phyloP scores from a whole-genome alignment of 2,329 filamentous ascomycete genomes.

The Cercospora sp. region DNA sequence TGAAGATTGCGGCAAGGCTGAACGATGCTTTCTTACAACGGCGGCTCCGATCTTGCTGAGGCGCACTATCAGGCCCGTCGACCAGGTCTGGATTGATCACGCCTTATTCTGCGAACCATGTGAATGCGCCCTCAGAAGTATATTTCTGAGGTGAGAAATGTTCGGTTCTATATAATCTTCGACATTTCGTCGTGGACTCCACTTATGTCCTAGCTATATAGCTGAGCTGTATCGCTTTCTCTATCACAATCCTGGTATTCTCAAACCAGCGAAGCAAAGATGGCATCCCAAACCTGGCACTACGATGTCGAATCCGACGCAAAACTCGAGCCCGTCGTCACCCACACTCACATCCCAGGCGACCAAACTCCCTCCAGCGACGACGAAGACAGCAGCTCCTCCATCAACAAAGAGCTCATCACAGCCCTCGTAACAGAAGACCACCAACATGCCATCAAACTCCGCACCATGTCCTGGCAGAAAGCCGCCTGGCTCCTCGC shows the following conservation, averaged over 20 bases:
- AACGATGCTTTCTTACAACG: neutral
- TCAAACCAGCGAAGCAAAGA: neutral
- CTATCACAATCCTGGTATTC: too few relatives aligned
- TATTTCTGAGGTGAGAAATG: neutral
- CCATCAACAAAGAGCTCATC: slow-evolving; percentile 25
- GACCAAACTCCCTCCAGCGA: slow-evolving; percentile 1
- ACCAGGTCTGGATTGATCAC: slow-evolving; percentile 10
- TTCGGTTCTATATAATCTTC: neutral
- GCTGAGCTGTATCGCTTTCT: too few relatives aligned
- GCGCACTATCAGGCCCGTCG: neutral
- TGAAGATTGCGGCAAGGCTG: slow-evolving; percentile 2
- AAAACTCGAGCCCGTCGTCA: neutral
- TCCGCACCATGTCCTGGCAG: slow-evolving; percentile 57
- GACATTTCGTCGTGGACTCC: neutral
- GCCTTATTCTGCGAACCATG: slow-evolving; percentile 11
- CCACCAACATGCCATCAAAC: slow-evolving; percentile 53
- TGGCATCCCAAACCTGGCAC: slow-evolving; percentile 6
- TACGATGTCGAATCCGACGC: neutral
- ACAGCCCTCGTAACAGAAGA: slow-evolving; percentile 38
- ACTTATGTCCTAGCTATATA: neutral
- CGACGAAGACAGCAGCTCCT: slow-evolving; percentile 17
- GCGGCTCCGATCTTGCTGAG: slow-evolving; percentile 4
- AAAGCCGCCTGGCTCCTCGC: slow-evolving; percentile 52
- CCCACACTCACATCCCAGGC: neutral
- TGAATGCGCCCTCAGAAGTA: neutral